Conservation (phyloP, 2,329 filamentous ascomycete species). For the Zymoseptoria pseudotritici region DNA sequence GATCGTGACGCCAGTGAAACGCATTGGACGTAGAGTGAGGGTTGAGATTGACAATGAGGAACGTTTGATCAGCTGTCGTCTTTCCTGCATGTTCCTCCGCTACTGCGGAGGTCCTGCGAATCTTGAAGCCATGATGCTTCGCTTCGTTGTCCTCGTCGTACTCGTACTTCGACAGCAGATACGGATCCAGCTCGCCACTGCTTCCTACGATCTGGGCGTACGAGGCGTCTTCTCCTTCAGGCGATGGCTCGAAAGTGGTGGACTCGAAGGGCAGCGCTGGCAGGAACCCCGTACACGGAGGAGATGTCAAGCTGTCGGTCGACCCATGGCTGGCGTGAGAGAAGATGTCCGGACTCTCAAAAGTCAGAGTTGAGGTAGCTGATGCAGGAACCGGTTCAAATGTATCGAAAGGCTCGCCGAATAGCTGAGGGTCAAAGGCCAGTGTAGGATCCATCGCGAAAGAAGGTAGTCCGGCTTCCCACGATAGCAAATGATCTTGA, state of each 20-base stretch:
- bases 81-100: slow-evolving; percentile 10
- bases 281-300: slow-evolving; percentile 9
- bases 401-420: slow-evolving; percentile 21
- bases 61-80: slow-evolving; percentile 20
- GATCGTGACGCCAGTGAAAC: slow-evolving; percentile 23
- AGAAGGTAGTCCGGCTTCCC: background rate
- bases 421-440: slow-evolving; percentile 24
- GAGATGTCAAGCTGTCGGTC: slow-evolving; percentile 12
- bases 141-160: slow-evolving; percentile 30
- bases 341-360: background rate
- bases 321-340: background rate
- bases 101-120: slow-evolving; percentile 24
- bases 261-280: slow-evolving; percentile 21
- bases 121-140: slow-evolving; percentile 25
- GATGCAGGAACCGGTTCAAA: slow-evolving; percentile 25
- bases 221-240: slow-evolving; percentile 25
- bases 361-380: slow-evolving; percentile 2
- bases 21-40: slow-evolving; percentile 21
- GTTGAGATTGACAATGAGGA: slow-evolving; percentile 32
- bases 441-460: background rate
- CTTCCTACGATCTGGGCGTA: slow-evolving; percentile 29
- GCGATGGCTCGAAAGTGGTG: slow-evolving; percentile 25
- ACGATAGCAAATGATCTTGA: background rate
- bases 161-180: slow-evolving; percentile 27
- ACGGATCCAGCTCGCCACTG: slow-evolving; percentile 29